Percentiles rank a stretch among this genome's conserved stretches.
phyloP scores from a whole-genome alignment of 441 rosid genomes.

The Lepidium campestre region DNA sequence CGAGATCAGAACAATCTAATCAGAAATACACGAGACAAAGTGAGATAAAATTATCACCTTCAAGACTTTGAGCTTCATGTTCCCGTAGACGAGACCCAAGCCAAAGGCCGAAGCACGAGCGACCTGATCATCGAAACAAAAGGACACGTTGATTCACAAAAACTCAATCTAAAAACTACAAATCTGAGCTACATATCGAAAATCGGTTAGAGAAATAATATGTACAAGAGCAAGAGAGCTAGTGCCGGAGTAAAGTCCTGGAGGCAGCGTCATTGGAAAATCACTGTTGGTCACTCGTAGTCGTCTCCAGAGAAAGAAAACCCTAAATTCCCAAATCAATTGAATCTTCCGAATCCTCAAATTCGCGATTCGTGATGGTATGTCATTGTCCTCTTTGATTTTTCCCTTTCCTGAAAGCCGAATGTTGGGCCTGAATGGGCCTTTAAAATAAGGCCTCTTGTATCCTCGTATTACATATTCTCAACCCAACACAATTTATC shows the following conservation, averaged over 20 bases:
- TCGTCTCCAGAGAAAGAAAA: background rate
- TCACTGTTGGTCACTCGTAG: background rate
- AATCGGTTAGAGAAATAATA: background rate
- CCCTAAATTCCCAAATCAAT: conserved; percentile 17
- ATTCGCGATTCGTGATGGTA: background rate
- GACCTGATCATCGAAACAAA: conserved; percentile 16
- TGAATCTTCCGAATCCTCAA: conserved; percentile 6
- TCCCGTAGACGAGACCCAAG: conserved; percentile 24
- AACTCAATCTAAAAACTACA: background rate
- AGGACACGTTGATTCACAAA: background rate
- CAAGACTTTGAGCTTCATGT: conserved; percentile 27
- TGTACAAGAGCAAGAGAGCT: conserved; percentile 83
- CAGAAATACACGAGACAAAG: background rate
- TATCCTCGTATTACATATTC: background rate
- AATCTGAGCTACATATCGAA: background rate
- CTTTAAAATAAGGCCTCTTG: background rate
- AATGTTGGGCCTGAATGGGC: conserved; percentile 11
- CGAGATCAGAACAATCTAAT: background rate
- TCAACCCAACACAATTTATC: no score
- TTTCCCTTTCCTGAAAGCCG: background rate
- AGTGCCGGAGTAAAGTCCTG: conserved; percentile 84
- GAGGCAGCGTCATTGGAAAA: conserved; percentile 58
- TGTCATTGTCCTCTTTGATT: background rate
- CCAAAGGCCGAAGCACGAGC: conserved; percentile 35
- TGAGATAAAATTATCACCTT: conserved; percentile 1